phyloP scores from a whole-genome alignment of 2,329 filamentous ascomycete genomes.

The Fusarium sp. region DNA sequence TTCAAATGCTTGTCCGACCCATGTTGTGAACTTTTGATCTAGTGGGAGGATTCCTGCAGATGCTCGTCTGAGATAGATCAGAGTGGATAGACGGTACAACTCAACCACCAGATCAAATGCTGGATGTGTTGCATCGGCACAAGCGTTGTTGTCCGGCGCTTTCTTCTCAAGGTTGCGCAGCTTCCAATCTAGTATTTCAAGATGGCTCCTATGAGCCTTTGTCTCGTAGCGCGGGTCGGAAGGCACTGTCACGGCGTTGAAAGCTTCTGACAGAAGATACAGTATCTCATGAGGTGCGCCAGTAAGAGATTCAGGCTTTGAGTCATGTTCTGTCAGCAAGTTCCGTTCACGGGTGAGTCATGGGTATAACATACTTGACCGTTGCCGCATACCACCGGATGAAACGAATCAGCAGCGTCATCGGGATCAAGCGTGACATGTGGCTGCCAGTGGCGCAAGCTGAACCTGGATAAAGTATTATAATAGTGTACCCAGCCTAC shows the following conservation, averaged over 20 bases:
- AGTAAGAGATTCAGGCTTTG: background rate
- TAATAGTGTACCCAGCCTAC: constrained; percentile 33
- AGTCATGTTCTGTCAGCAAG: fast-evolving
- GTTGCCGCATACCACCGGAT: constrained; percentile 7
- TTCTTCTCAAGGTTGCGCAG: background rate
- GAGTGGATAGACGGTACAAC: constrained; percentile 41
- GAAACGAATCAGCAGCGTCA: background rate
- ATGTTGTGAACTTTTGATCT: constrained; percentile 11
- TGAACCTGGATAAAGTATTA: constrained; percentile 24
- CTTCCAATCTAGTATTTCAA: constrained; percentile 12
- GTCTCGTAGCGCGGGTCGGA: background rate
- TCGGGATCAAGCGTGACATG: background rate
- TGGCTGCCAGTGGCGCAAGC: constrained; percentile 33
- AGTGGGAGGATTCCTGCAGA: constrained; percentile 16
- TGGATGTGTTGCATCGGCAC: fast-evolving
- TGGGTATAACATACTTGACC: constrained; percentile 17
- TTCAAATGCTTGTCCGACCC: constrained; percentile 41
- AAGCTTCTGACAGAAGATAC: constrained; percentile 22
- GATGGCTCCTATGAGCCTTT: background rate
- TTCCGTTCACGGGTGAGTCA: too few species aligned
- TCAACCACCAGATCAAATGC: constrained; percentile 7
- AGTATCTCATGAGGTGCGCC: constrained; percentile 17
- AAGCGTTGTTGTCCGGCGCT: fast-evolving
- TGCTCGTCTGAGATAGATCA: constrained; percentile 46
- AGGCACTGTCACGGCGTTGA: background rate